These are phyloP conservation scores for Periconia macrospinosa DNA, from an alignment of 2,329 filamentous ascomycete genomes.

Conservation along the genomic window DNA sequence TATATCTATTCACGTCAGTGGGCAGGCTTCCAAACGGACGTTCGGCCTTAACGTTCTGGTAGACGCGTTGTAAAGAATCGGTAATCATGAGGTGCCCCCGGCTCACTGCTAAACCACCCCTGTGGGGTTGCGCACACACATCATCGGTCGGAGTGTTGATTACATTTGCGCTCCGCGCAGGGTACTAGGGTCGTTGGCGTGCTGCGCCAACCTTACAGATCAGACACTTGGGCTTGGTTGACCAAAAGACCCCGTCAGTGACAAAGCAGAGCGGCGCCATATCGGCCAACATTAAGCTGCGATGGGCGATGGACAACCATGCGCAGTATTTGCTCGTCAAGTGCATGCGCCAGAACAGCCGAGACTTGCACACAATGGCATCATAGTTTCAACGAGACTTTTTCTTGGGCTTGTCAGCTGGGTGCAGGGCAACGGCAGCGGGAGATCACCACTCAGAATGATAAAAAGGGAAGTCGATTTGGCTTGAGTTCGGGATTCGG, in stretches of 20 bases:
- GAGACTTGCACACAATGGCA: constrained; percentile 8
- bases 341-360: constrained; percentile 11
- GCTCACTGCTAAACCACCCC: constrained; percentile 31
- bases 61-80: constrained; percentile 29
- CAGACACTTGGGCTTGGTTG: constrained; percentile 32
- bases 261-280: constrained; percentile 35
- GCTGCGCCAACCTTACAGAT: constrained; percentile 40
- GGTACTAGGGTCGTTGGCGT: constrained; percentile 31
- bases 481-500: constrained; percentile 18
- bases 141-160: constrained; percentile 38
- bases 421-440: constrained; percentile 4
- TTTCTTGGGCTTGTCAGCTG: background rate
- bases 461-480: background rate
- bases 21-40: constrained; percentile 35
- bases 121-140: constrained; percentile 23
- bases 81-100: constrained; percentile 29
- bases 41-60: constrained; percentile 37
- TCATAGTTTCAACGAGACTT: background rate
- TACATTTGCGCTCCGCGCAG: constrained; percentile 32
- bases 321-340: constrained; percentile 10
- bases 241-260: constrained; percentile 22
- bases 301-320: constrained; percentile 5
- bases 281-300: constrained; percentile 32
- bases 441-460: constrained; percentile 13
- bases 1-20: constrained; percentile 45